phyloP scores from a whole-genome alignment of 306 rosid species.

The Astragalus glycyphyllos region DNA sequence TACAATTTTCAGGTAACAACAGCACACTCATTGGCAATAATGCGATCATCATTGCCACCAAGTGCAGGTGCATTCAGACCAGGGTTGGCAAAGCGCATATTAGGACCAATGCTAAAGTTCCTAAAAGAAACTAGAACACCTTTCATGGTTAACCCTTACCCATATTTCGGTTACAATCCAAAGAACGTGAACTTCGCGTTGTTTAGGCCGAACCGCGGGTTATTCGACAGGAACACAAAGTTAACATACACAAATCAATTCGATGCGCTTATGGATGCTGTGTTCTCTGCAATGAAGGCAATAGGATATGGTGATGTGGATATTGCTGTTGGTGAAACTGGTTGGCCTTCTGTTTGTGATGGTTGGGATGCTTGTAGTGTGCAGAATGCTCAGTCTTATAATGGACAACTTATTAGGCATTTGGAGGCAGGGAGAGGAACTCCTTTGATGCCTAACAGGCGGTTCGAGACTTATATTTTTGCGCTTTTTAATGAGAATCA shows the following conservation, averaged over 20 bases:
- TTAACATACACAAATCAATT: slow-evolving; percentile 74
- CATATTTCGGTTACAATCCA: slow-evolving; percentile 78
- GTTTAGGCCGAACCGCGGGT: slow-evolving; percentile 66
- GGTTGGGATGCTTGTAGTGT: slow-evolving; percentile 70
- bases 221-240: slow-evolving; percentile 57
- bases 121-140: slow-evolving; percentile 64
- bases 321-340: slow-evolving; percentile 75
- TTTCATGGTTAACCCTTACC: slow-evolving; percentile 90
- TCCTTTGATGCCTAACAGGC: slow-evolving; percentile 86
- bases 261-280: slow-evolving; percentile 74
- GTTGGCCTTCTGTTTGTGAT: slow-evolving; percentile 91
- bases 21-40: slow-evolving; percentile 76
- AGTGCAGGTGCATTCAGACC: slow-evolving; percentile 73
- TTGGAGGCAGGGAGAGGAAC: slow-evolving; percentile 68
- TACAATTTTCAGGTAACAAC: slow-evolving; percentile 60
- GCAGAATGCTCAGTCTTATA: slow-evolving; percentile 61
- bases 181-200: slow-evolving; percentile 57
- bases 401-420: slow-evolving; percentile 58
- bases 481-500: slow-evolving; percentile 81
- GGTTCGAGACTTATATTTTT: slow-evolving; percentile 72
- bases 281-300: slow-evolving; percentile 69
- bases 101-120: slow-evolving; percentile 68
- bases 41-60: slow-evolving; percentile 65
- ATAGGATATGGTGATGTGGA: slow-evolving; percentile 64
- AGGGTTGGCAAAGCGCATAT: slow-evolving; percentile 50